These are phyloP conservation scores for Saccharomyces hybrid DNA, from an alignment of 1,139 yeast species.

Conservation along the genomic window DNA sequence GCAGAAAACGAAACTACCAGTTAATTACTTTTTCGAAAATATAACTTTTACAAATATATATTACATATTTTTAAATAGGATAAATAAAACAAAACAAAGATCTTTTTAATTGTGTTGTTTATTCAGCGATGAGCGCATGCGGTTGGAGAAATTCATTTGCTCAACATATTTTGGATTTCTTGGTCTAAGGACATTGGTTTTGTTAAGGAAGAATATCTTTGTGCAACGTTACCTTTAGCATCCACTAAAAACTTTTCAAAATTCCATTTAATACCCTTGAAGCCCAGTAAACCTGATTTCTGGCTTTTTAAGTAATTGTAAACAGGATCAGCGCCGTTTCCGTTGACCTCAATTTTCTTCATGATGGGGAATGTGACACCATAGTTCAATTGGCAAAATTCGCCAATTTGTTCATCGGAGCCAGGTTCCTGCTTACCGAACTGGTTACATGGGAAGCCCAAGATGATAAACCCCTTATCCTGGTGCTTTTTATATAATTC, in stretches of 20 bases:
- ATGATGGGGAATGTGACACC: slow-evolving; percentile 86
- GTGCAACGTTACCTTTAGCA: slow-evolving; percentile 62
- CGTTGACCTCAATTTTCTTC: slow-evolving; percentile 85
- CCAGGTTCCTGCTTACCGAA: slow-evolving; percentile 89
- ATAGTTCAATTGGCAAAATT: slow-evolving; percentile 57
- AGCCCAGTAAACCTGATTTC: slow-evolving; percentile 60
- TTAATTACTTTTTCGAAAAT: not conserved
- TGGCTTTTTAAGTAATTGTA: slow-evolving; percentile 61
- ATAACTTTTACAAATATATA: not conserved
- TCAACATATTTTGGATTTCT: slow-evolving; percentile 41
- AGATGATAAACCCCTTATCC: slow-evolving; percentile 64
- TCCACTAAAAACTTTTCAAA: slow-evolving; percentile 84
- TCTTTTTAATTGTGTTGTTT: not conserved
- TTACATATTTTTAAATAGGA: not conserved
- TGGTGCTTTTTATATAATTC: slow-evolving; percentile 70
- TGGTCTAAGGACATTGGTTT: slow-evolving; percentile 54
- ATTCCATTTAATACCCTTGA: slow-evolving; percentile 85
- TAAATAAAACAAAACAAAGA: not conserved
- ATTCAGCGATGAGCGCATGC: not conserved
- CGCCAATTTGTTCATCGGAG: slow-evolving; percentile 52
- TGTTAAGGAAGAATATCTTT: slow-evolving; percentile 62
- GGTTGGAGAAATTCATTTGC: slow-evolving; percentile 2
- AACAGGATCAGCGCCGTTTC: slow-evolving; percentile 71
- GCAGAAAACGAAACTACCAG: not conserved
- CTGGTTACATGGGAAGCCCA: slow-evolving; percentile 93